A percentile compares a stretch with the other conserved stretches of the same genome.
Conservation (phyloP, 1,139 yeast genomes). For the Zygosaccharomyces sapae region DNA sequence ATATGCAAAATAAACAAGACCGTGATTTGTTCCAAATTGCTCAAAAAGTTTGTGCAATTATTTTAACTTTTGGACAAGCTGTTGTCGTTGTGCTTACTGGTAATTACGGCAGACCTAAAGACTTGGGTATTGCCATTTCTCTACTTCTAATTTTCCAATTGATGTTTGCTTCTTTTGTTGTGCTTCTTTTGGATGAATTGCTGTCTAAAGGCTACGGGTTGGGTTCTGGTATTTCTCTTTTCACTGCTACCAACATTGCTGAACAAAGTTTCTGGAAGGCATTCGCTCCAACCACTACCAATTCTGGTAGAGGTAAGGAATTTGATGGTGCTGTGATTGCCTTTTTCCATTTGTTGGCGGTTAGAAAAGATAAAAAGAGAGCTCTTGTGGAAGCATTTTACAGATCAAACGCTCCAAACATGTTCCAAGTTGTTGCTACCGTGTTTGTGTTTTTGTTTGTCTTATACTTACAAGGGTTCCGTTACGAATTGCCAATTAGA, state of each 20-base stretch:
- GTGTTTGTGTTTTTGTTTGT: slow-evolving; percentile 76
- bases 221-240: slow-evolving; percentile 92
- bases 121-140: slow-evolving; percentile 89
- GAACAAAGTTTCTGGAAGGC: slow-evolving; percentile 98
- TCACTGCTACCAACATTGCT: slow-evolving; percentile 96
- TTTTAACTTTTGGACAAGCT: slow-evolving; percentile 92
- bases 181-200: slow-evolving; percentile 85
- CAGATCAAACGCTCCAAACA: slow-evolving; percentile 88
- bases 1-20: slow-evolving; percentile 80
- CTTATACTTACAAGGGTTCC: slow-evolving; percentile 90
- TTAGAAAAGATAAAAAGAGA: slow-evolving; percentile 85
- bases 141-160: slow-evolving; percentile 82
- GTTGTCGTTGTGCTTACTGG: slow-evolving; percentile 95
- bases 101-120: slow-evolving; percentile 90
- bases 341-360: slow-evolving; percentile 80
- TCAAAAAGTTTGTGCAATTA: slow-evolving; percentile 87
- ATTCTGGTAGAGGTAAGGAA: slow-evolving; percentile 91
- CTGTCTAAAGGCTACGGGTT: slow-evolving; percentile 97
- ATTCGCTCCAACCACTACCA: slow-evolving; percentile 94
- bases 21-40: slow-evolving; percentile 90
- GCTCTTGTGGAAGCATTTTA: slow-evolving; percentile 93
- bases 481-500: slow-evolving; percentile 91
- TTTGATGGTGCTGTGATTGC: slow-evolving; percentile 96
- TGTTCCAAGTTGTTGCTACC: slow-evolving; percentile 86
- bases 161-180: slow-evolving; percentile 92